Evolutionary conservation across 1,139 yeast genomes (phyloP).

Genomic region (Lodderomyces theae): DNA sequence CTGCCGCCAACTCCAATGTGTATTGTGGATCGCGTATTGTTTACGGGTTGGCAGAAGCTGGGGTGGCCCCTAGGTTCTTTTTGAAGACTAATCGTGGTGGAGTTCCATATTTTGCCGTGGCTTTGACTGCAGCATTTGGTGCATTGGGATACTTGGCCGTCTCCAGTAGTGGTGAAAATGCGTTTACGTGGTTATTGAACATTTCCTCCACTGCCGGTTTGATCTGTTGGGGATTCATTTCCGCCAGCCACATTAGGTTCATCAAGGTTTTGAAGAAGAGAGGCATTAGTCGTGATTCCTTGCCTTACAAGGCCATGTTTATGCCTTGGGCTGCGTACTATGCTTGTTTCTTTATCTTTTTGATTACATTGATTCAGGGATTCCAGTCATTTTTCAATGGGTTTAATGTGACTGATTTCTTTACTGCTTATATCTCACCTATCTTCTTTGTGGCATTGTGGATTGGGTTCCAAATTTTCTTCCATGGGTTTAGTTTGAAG

Average conservation of each 20-base stretch:
- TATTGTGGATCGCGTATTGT: slow-evolving; percentile 75
- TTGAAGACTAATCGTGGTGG: slow-evolving; percentile 55
- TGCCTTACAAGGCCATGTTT: slow-evolving; percentile 67
- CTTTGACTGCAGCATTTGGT: slow-evolving; percentile 60
- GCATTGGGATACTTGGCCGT: slow-evolving; percentile 67
- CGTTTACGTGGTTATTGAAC: slow-evolving; percentile 81
- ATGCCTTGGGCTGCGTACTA: slow-evolving; percentile 68
- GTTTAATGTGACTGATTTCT: slow-evolving; percentile 56
- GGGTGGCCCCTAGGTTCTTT: slow-evolving; percentile 60
- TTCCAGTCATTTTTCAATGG: slow-evolving; percentile 41
- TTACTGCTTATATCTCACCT: slow-evolving; percentile 65
- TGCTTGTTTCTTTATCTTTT: slow-evolving; percentile 47
- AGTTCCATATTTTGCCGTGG: slow-evolving; percentile 63
- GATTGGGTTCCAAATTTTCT: slow-evolving; percentile 51
- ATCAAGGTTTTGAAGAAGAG: slow-evolving; percentile 58
- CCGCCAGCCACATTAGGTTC: slow-evolving; percentile 64
- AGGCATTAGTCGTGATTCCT: slow-evolving; percentile 58
- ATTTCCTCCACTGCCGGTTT: slow-evolving; percentile 76
- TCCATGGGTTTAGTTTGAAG: slow-evolving; percentile 38
- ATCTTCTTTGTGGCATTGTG: slow-evolving; percentile 54
- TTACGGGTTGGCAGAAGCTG: slow-evolving; percentile 61
- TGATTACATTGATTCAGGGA: slow-evolving; percentile 69
- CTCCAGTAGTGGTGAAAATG: slow-evolving; percentile 59
- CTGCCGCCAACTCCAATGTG: slow-evolving; percentile 81
- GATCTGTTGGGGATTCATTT: slow-evolving; percentile 71